Evolutionary conservation across 176 grass and related monocot species (phyloP).

Genomic region (Oryza coarctata): DNA sequence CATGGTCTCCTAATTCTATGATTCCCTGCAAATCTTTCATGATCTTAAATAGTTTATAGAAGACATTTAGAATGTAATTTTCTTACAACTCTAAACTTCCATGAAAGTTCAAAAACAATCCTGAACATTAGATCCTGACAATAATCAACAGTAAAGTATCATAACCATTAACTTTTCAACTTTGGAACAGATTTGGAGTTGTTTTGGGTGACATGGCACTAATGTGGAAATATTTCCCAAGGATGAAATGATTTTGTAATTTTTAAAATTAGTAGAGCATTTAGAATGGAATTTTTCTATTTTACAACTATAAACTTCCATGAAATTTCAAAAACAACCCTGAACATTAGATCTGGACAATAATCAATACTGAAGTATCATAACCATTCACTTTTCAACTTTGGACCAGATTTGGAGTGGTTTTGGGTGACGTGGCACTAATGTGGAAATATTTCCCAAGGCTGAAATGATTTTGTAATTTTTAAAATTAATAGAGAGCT

Average conservation of each 20-base stretch:
- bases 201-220: too few species aligned
- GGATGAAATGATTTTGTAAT: background rate
- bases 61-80: background rate
- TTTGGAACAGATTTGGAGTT: background rate
- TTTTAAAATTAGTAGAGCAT: background rate
- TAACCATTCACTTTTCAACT: background rate
- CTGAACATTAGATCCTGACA: background rate
- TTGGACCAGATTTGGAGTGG: background rate
- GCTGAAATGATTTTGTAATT: background rate
- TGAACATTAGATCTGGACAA: background rate
- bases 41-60: background rate
- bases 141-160: background rate
- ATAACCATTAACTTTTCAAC: background rate
- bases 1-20: slow-evolving; percentile 3
- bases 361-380: background rate
- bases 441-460: background rate
- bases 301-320: background rate
- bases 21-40: background rate
- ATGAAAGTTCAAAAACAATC: background rate
- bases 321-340: background rate
- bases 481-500: background rate
- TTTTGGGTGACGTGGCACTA: too few species aligned
- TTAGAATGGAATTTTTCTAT: background rate
- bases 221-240: background rate
- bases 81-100: background rate